Evolutionary conservation across 768 basidiomycete species (phyloP), one percentile per base, ranked within the genome.

Genomic region (Termitomyces sp.): DNA sequence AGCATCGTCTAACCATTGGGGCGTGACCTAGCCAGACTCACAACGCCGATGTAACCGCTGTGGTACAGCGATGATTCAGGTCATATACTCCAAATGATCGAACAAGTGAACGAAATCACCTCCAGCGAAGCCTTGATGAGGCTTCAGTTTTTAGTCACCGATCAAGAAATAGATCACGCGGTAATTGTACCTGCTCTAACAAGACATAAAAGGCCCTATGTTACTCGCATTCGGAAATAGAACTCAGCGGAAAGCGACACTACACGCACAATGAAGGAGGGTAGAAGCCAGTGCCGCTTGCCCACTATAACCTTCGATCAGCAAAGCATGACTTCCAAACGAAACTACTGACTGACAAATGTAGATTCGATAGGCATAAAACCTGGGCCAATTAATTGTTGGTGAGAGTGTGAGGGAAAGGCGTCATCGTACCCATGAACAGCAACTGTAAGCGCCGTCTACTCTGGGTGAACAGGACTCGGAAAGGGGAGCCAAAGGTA

Each of bases 11-110:
- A 5, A n/a, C 3, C 24, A 40, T 26, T 40, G 14, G 2, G 8
- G 7, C n/a, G 14, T 9, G 1, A 13, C 16, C 3, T 36, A 7
- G 41, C 1, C 13, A 11, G 8, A 43, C 54, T 56, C 18, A 60
- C 59, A 60, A 60, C 16, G 54, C 59, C 1, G 43, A 24, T 18
- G 54, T 46, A 8, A 36, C 32, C n/a, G 54, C 59, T 60, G 16
- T 20, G n/a, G 1, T 13, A 13, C 16, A 28, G 10, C 20, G 3
- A 30, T 30, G 9, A 52, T 40, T 28, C 26, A 51, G 22, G 32
- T 48, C 33, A 40, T 11, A 1, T n/a, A 9, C 10, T 28, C 18
- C 13, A 16, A 52, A 30, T 40, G 8, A 14, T 16, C 10, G 3
- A 26, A 16, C 11, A 20, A 14, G 26, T 18, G 18, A 2, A 41